Evolutionary conservation across 2,329 filamentous ascomycete genomes (phyloP).

Genomic region (Clonostachys rosea): DNA sequence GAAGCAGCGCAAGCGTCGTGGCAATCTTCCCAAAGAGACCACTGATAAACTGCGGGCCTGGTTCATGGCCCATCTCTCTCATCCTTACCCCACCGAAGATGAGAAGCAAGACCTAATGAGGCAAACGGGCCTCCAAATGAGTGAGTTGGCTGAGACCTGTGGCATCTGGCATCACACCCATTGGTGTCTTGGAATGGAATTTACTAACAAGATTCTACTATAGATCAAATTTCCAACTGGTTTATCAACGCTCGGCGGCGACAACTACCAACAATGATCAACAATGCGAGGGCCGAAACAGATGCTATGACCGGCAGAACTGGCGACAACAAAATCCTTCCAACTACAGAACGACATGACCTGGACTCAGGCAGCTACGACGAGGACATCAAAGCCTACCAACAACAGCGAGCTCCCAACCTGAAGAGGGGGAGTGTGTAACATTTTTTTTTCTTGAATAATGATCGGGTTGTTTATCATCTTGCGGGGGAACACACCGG

Average conservation of each 20-base stretch:
- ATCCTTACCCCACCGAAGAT: constrained; percentile 84
- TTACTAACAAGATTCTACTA: background rate
- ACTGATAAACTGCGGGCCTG: constrained; percentile 77
- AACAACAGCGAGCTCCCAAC: background rate
- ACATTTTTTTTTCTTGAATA: background rate
- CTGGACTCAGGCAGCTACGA: constrained; percentile 1
- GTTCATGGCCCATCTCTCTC: constrained; percentile 72
- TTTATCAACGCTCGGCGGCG: constrained; percentile 74
- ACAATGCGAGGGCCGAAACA: constrained; percentile 46
- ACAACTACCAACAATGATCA: constrained; percentile 56
- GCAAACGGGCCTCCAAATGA: constrained; percentile 73
- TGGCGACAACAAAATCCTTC: constrained; percentile 1
- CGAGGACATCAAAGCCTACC: constrained; percentile 1
- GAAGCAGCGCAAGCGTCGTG: constrained; percentile 59
- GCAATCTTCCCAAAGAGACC: constrained; percentile 86
- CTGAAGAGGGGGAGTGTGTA: constrained; percentile 1
- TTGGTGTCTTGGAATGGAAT: background rate
- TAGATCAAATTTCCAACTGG: constrained; percentile 74
- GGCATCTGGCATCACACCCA: too few relatives aligned
- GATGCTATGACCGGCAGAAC: constrained; percentile 35
- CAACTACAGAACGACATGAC: constrained; percentile 1
- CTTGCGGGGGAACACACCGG: background rate
- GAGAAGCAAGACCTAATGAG: constrained; percentile 80
- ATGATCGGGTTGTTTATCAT: too few relatives aligned
- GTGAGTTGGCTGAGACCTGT: constrained; percentile 38